Evolutionary conservation across 768 basidiomycete species (phyloP).

Genomic region (Serpula lacrymans): DNA sequence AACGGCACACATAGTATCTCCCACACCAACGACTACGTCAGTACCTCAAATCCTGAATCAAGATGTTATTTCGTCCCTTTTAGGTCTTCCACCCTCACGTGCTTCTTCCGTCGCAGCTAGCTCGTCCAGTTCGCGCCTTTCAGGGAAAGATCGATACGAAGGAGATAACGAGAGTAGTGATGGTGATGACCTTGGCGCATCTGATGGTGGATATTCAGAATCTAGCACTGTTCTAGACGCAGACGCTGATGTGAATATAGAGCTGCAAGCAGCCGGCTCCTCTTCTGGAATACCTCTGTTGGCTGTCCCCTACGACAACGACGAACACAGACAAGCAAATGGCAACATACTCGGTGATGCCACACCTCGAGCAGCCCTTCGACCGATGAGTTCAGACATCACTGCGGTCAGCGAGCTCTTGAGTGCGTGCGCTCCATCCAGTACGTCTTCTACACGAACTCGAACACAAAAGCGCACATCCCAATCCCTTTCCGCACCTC

Average conservation of each 20-base stretch:
- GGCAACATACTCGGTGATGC: conserved; percentile 42
- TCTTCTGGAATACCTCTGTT: conserved; percentile 33
- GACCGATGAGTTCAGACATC: conserved; percentile 32
- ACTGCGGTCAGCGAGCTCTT: conserved; percentile 26
- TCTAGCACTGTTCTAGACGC: conserved; percentile 34
- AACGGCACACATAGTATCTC: conserved; percentile 45
- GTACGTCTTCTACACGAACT: conserved; percentile 13
- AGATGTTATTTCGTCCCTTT: conserved; percentile 62
- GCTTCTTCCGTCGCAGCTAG: conserved; percentile 38
- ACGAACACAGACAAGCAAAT: conserved; percentile 14
- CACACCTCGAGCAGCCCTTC: conserved; percentile 54
- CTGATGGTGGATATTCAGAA: conserved; percentile 30
- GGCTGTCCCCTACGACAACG: conserved; percentile 15
- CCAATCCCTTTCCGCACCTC: conserved; percentile 6
- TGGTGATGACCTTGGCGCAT: conserved; percentile 20
- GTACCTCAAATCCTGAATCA: conserved; percentile 68
- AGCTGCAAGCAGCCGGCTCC: conserved; percentile 24
- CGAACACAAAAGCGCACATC: conserved; percentile 14
- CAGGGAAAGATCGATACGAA: conserved; percentile 46
- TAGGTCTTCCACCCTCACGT: conserved; percentile 48
- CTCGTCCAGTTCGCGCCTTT: conserved; percentile 25
- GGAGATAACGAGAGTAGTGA: conserved; percentile 60
- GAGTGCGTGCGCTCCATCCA: conserved; percentile 1
- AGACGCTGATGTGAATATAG: conserved; percentile 27
- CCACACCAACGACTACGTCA: conserved; percentile 48